Conservation (phyloP, 1,139 yeast species). For the Wickerhamiella pararugosa region DNA sequence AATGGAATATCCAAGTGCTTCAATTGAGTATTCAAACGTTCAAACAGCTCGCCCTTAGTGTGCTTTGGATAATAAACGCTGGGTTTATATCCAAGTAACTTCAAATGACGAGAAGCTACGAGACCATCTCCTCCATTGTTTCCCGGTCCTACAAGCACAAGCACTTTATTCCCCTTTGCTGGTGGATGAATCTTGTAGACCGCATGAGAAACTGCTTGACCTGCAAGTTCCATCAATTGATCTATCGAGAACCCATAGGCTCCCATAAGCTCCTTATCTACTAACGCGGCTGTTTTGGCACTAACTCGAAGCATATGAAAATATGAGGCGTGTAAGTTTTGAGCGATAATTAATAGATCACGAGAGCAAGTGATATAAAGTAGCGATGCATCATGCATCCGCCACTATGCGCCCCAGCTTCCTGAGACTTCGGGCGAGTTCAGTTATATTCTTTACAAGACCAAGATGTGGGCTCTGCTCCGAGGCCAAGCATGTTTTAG, state of each 20-base stretch:
- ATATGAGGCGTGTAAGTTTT: not conserved
- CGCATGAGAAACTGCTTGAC: slow-evolving; percentile 85
- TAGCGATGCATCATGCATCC: too few relatives aligned
- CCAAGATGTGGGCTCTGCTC: slow-evolving; percentile 68
- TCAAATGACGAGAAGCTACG: slow-evolving; percentile 85
- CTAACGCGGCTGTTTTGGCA: slow-evolving; percentile 61
- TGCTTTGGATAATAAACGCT: slow-evolving; percentile 34
- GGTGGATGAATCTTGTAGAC: slow-evolving; percentile 55
- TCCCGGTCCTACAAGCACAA: slow-evolving; percentile 85
- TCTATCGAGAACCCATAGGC: slow-evolving; percentile 71
- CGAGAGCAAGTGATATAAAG: too few relatives aligned
- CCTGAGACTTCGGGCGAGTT: slow-evolving; percentile 3
- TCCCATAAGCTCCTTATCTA: slow-evolving; percentile 82
- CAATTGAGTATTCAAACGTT: slow-evolving; percentile 41
- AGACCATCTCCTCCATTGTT: slow-evolving; percentile 94
- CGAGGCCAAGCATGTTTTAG: slow-evolving; percentile 45
- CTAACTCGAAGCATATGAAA: not conserved
- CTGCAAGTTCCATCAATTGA: slow-evolving; percentile 94
- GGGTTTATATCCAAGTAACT: slow-evolving; percentile 66
- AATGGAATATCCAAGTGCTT: slow-evolving; percentile 38
- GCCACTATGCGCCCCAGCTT: not conserved
- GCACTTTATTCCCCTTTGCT: slow-evolving; percentile 29
- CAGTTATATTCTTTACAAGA: slow-evolving; percentile 56
- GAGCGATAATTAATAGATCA: too few relatives aligned
- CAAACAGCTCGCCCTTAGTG: slow-evolving; percentile 24